Evolutionary conservation across 2,329 filamentous ascomycete species (phyloP), one percentile per base, ranked within the genome.

Genomic region (Colletotrichum tofieldiae): DNA sequence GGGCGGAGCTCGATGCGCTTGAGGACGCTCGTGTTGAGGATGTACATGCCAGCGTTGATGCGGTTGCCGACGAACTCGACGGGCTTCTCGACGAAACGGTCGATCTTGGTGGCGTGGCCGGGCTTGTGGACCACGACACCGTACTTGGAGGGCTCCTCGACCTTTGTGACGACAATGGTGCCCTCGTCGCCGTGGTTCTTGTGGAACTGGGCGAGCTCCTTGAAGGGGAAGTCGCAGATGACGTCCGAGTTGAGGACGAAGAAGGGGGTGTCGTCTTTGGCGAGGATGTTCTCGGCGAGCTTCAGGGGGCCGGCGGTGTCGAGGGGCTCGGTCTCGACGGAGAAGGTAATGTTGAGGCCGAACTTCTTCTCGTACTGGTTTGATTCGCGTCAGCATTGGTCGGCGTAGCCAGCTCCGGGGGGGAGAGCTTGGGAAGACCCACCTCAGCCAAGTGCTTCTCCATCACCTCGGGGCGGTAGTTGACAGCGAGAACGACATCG

Each of bases 1-100:
- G 96, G 96, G 74, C 96, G 94, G 76, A 98, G 92, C 84, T 98
- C 96, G 80, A 99, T 98, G 82, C 96, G 93, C 77, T 92, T 87
- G 73, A 99, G 91, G 51, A 98, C 91, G 63, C 93, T 95, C 60
- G 95, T 95, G 88, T 98, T 98, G 79, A 98, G 89, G 79, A 98
- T 97, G 88, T 98, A 98, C 85, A 98, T 94, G 85, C 96, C 96
- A 77, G 96, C 96, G 80, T 98, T 98, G 89, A 98, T 98, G 76
- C 96, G 93, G 90, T 98, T 98, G 79, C 96, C 96, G 71, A 98
- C 96, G 81, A 98, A 98, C 86, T 98, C 94, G 81, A 98, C 94
- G 47, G 96, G 96, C 89, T 99, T 99, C 91, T 99, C 96, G 77
- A 99, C 96, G 86, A 99, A 99, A 77, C 96, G 95, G 85, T 99